These are phyloP conservation scores for Plasmodium blacklocki DNA, from an alignment of 169 alveolate genomes.

Conservation along the genomic window DNA sequence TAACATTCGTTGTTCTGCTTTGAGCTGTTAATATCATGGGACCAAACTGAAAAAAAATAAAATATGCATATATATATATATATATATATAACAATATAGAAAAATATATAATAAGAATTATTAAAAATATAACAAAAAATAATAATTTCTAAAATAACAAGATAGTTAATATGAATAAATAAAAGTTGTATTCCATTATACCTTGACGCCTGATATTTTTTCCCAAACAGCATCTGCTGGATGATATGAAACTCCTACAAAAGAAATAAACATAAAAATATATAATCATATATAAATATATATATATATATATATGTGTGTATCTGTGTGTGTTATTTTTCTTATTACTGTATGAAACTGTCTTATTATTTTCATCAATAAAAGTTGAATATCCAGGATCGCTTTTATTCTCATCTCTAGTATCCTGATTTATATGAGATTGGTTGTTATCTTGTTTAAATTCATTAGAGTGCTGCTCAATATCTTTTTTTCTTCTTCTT, in stretches of 20 bases:
- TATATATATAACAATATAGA: neutral
- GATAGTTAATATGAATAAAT: neutral
- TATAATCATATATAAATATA: neutral
- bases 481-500: conserved; percentile 55
- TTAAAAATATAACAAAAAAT: neutral
- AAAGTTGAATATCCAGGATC: conserved; percentile 59
- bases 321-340: neutral
- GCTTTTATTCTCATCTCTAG: conserved; percentile 8
- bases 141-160: neutral
- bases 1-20: conserved; percentile 71
- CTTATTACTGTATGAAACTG: conserved; percentile 53
- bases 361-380: conserved; percentile 61
- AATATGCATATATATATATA: neutral
- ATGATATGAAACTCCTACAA: conserved; percentile 38
- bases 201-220: conserved; percentile 68
- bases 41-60: conserved; percentile 39
- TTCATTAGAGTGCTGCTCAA: neutral
- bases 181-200: neutral
- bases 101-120: too few species aligned
- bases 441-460: neutral
- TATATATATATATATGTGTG: neutral
- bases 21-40: conserved; percentile 71
- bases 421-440: neutral
- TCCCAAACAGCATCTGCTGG: conserved; percentile 75
- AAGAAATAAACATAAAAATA: conserved; percentile 8